Base-by-base conservation (phyloP, 768 basidiomycete genomes). In the Termitomyces sp. region DNA sequence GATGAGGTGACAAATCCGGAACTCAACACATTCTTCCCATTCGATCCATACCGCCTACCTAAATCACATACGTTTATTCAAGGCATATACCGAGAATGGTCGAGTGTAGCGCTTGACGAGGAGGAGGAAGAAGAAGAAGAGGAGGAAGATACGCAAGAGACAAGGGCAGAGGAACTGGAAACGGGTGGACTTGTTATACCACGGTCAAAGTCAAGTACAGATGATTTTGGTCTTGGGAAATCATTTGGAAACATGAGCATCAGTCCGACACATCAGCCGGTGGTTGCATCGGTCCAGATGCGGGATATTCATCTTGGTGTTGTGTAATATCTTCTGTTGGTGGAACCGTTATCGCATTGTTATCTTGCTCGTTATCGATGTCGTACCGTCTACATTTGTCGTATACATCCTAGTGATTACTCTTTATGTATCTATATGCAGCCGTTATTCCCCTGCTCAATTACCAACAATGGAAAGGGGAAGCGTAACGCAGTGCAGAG, bases 11-110 rank as follows among this genome's bases (percentile, higher is more conserved):
- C 77, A 58, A 82, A 82, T 52, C 76, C 81, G 9, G 93, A 95
- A 59, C 78, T 98, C 56, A 94, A 93, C 67, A 85, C 87, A 12
- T 98, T 98, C 77, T 99, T 99, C 77, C 97, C 97, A 0, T 99
- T 99, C 69, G 97, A 99, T 70, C 97, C 97, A 2, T 98, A 93
- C 76, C 90, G 87, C 58, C 84, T 99, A 5, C 89, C 92, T 0
- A 80, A 84, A 57, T 94, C 92, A 38, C 77, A 81, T 32, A 70
- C 72, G 22, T 97, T 86, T 66, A 89, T 99, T 55, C 85, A 92
- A 54, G 78, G 77, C 9, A 82, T 97, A 28, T 99, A 98, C 66
- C 79, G 94, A 46, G 92, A 95, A 59, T 99, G 96, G 96, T 77
- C 85, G 18, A 76, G 84, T 33, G 94, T 96, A 4, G 87, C 90